Base-by-base conservation (phyloP, 2,329 filamentous ascomycete genomes). In the Colletotrichum sp. region DNA sequence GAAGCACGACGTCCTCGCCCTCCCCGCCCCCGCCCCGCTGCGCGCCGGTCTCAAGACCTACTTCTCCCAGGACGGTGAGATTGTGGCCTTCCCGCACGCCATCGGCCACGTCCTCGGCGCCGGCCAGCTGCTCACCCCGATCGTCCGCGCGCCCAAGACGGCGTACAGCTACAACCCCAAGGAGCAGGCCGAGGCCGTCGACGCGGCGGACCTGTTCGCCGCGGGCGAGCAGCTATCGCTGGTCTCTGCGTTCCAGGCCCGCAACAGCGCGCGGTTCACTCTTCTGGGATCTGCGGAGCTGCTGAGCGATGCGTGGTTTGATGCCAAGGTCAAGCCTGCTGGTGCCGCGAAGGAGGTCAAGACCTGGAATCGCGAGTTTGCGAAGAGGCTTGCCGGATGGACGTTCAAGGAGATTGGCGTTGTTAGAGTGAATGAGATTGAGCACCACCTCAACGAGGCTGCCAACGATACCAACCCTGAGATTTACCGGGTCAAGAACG, bases 401-500 rank as follows among this genome's bases (percentile, higher is more conserved):
- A 92, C 96, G 0, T 99, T 99, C 89, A 93, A 98, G 87, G 97
- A 99, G 88, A 91, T 93, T 71, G 97, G 97, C 80, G 95, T 99
- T 13, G 84, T 99, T 80, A 94, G 94, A 80, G 95, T 98, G 81
- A 95, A 95, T 83, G 92, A 90, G 81, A 90, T 99, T 78, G 91
- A 96, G 86, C 97, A 99, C 86, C 93, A 93, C 82, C 86, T 93
- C 70, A 85, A 92, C 79, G 91, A 90, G 79, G 89, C 86, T 75
- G 83, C 83, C 63, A 90, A 91, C 78, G 90, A 90, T 78, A 90
- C 91, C 78, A 98, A 98, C 88, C 96, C 96, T 12, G 91, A 88
- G 72, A 96, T 99, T 79, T 99, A 99, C 88, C 92, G 97, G 79
- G 93, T 99, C 84, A 99, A 99, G 91, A 98, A 95, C 86, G 94